phyloP scores from a whole-genome alignment of 257 asterid species.

The Fraxinus excelsior region DNA sequence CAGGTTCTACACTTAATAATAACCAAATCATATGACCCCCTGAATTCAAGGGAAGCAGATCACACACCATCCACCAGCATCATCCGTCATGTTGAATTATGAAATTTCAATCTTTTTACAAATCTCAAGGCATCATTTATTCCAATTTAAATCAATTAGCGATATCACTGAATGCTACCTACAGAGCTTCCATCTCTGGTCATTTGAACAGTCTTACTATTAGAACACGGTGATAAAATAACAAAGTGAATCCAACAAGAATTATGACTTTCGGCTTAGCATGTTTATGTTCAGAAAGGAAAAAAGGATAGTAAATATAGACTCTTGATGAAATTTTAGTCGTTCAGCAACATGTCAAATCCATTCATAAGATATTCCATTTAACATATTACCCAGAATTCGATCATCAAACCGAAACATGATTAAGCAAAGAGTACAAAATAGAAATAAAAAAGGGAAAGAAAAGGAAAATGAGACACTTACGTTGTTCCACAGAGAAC shows the following conservation, averaged over 20 bases:
- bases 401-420: not conserved
- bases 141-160: not conserved
- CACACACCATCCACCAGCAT: too few relatives aligned
- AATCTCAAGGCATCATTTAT: too few relatives aligned
- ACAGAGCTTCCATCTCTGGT: not conserved
- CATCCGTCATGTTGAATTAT: too few relatives aligned
- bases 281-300: not conserved
- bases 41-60: too few relatives aligned
- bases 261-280: not conserved
- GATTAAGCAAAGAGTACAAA: not conserved
- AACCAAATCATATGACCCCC: too few relatives aligned
- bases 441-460: not conserved
- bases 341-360: not conserved
- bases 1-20: too few relatives aligned
- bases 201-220: not conserved
- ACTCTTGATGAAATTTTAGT: not conserved
- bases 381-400: not conserved
- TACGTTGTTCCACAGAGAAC: constrained; percentile 88
- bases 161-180: not conserved
- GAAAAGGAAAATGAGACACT: constrained; percentile 40
- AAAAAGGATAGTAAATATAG: not conserved
- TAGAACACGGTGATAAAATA: not conserved
- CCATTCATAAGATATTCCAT: not conserved
- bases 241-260: not conserved
- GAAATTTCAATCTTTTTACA: too few relatives aligned